These are phyloP conservation scores for Darksidea phi DNA, from an alignment of 495 filamentous ascomycete genomes.

Conservation along the genomic window DNA sequence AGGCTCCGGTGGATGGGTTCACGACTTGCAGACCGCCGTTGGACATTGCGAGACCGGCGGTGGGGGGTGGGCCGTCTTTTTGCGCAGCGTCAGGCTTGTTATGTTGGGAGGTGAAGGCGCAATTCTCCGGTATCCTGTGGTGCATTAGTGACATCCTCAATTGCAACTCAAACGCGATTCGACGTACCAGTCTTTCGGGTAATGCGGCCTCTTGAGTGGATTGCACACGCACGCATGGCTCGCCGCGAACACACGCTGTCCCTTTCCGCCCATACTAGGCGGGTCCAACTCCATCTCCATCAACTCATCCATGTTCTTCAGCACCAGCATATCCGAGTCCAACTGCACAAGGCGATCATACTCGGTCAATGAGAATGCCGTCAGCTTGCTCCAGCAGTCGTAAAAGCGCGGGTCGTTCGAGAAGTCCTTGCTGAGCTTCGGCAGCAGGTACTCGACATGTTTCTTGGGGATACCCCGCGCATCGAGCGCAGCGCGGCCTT, in stretches of 20 bases:
- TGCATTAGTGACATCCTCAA: conserved; percentile 7
- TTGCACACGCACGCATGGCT: conserved; percentile 82
- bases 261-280: conserved; percentile 51
- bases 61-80: conserved; percentile 50
- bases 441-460: conserved; percentile 62
- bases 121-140: conserved; percentile 63
- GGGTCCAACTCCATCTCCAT: conserved; percentile 71
- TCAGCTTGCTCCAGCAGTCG: conserved; percentile 84
- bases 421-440: conserved; percentile 57
- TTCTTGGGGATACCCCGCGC: conserved; percentile 61
- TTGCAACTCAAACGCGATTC: neutral
- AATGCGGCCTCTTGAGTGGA: conserved; percentile 70
- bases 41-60: conserved; percentile 60
- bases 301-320: conserved; percentile 80
- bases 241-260: conserved; percentile 65
- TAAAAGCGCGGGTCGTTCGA: conserved; percentile 70
- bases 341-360: conserved; percentile 74
- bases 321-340: conserved; percentile 81
- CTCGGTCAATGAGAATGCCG: conserved; percentile 65
- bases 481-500: conserved; percentile 63
- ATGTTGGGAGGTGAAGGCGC: conserved; percentile 73
- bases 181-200: conserved; percentile 67
- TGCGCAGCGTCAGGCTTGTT: conserved; percentile 57
- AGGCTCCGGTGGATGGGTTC: conserved; percentile 58
- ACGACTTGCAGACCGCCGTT: conserved; percentile 77